Evolutionary conservation across 2,329 filamentous ascomycete genomes (phyloP).

Genomic region (Plenodomus tracheiphilus): DNA sequence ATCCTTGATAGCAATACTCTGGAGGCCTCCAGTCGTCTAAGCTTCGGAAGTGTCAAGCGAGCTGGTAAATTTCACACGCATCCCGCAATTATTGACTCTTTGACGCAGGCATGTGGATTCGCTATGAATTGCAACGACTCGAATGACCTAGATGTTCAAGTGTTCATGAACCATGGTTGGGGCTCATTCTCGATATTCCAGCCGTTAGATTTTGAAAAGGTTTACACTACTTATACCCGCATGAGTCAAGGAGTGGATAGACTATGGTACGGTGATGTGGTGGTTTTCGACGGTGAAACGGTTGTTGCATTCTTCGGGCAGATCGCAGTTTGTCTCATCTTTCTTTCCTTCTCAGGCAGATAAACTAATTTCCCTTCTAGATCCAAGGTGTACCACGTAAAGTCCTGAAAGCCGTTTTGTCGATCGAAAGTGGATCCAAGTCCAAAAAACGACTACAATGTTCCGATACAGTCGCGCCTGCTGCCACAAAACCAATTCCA

Average conservation of each 20-base stretch:
- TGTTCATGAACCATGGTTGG: conserved; percentile 28
- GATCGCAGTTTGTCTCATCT: too few species aligned
- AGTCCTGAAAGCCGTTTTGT: too few species aligned
- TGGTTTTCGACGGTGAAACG: conserved; percentile 12
- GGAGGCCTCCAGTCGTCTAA: too few species aligned
- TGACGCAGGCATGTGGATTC: conserved; percentile 17
- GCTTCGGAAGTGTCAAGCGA: too few species aligned
- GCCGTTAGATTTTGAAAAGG: conserved; percentile 3
- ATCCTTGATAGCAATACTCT: conserved; percentile 16
- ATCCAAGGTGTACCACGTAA: conserved; percentile 4
- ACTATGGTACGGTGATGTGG: conserved; percentile 10
- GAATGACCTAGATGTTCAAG: conserved; percentile 7
- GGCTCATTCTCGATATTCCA: conserved; percentile 11
- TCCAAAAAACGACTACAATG: background rate
- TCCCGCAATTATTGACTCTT: conserved; percentile 12
- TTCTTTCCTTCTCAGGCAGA: background rate
- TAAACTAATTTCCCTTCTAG: background rate
- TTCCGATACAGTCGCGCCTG: background rate
- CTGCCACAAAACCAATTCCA: background rate
- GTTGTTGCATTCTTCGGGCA: conserved; percentile 11
- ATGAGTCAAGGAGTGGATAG: conserved; percentile 5
- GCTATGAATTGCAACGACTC: conserved; percentile 21
- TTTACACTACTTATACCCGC: conserved; percentile 9
- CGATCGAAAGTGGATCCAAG: too few species aligned
- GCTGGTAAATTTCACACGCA: conserved; percentile 5